Evolutionary conservation across 2,329 filamentous ascomycete genomes (phyloP).

Genomic region (Podosphaera leucotricha): DNA sequence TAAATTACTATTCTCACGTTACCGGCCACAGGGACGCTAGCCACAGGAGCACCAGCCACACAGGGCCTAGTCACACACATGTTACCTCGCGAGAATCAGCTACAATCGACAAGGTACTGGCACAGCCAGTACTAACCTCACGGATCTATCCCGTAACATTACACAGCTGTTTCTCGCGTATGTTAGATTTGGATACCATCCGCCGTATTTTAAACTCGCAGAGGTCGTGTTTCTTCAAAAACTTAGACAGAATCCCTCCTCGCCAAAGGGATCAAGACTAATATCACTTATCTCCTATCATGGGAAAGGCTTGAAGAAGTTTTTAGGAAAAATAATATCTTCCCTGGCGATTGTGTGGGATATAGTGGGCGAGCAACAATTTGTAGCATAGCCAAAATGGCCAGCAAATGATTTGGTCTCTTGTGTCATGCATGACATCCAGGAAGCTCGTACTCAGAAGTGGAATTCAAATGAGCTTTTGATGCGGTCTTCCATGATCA

Average conservation of each 20-base stretch:
- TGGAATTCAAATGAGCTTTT: not conserved
- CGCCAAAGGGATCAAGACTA: not conserved
- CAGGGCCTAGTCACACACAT: too few relatives aligned
- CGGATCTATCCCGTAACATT: too few relatives aligned
- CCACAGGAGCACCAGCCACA: too few relatives aligned
- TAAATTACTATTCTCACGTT: too few relatives aligned
- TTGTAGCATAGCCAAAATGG: not conserved
- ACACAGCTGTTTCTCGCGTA: not conserved
- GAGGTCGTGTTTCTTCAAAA: not conserved
- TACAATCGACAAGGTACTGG: too few relatives aligned
- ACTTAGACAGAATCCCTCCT: not conserved
- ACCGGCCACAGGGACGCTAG: too few relatives aligned
- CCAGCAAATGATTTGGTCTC: not conserved
- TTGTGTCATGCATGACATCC: not conserved
- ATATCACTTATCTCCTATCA: not conserved
- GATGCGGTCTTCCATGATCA: not conserved
- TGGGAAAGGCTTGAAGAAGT: not conserved
- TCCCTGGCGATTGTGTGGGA: not conserved
- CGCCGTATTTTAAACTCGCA: not conserved
- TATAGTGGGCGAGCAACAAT: not conserved
- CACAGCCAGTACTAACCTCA: too few relatives aligned
- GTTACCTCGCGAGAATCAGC: too few relatives aligned
- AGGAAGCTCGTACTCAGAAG: not conserved
- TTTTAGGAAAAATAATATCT: not conserved
- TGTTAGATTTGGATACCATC: not conserved